Conservation (phyloP, 1,139 yeast genomes). For the Waltiozyma sp. region DNA sequence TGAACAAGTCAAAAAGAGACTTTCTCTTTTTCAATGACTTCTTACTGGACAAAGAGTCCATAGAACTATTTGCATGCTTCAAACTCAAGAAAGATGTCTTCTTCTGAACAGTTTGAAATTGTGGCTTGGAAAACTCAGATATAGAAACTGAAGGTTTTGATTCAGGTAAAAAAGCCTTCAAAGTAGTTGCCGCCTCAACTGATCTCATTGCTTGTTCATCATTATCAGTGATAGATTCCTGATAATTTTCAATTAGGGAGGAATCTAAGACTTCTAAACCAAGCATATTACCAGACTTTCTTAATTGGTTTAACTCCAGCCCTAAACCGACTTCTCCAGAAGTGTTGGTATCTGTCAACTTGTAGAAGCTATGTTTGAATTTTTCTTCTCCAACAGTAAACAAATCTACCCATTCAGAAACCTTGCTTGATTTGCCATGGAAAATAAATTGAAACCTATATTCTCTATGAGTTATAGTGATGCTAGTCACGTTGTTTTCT, state of each 20-base stretch:
- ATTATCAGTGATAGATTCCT: not conserved
- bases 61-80: not conserved
- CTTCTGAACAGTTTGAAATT: not conserved
- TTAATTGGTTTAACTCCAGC: not conserved
- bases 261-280: not conserved
- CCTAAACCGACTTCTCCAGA: not conserved
- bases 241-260: not conserved
- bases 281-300: not conserved
- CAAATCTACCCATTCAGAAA: not conserved
- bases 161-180: not conserved
- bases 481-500: not conserved
- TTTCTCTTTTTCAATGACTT: constrained; percentile 16
- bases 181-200: no score
- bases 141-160: not conserved
- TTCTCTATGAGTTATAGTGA: not conserved
- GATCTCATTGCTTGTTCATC: not conserved
- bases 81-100: not conserved
- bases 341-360: not conserved
- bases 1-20: constrained; percentile 21
- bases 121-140: not conserved
- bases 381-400: not conserved
- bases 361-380: not conserved
- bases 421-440: not conserved
- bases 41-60: not conserved
- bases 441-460: not conserved